Conservation (phyloP, 2,329 filamentous ascomycete genomes). For the Zasmidium angulare region DNA sequence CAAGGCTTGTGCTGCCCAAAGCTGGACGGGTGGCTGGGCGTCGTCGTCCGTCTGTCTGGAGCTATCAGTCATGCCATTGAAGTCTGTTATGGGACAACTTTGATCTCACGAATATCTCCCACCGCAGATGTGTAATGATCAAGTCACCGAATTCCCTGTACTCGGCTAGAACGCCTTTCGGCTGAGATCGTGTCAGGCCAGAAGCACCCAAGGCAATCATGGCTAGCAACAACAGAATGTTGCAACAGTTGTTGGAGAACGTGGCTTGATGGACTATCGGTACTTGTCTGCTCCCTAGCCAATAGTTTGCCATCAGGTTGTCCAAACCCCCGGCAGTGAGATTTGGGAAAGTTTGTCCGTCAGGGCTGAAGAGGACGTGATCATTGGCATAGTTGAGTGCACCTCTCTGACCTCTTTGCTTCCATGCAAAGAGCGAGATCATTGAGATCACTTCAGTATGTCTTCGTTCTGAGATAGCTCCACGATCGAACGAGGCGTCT, state of each 20-base stretch:
- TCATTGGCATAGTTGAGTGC: neutral
- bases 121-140: slow-evolving; percentile 82
- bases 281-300: slow-evolving; percentile 86
- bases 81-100: neutral
- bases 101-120: slow-evolving; percentile 73
- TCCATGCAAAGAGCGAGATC: slow-evolving; percentile 10
- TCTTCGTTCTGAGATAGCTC: slow-evolving; percentile 10
- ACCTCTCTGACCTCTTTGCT: slow-evolving; percentile 9
- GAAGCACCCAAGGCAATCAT: slow-evolving; percentile 90
- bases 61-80: neutral
- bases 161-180: slow-evolving; percentile 68
- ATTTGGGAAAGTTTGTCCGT: slow-evolving; percentile 36
- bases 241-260: slow-evolving; percentile 79
- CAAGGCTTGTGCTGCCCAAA: slow-evolving; percentile 77
- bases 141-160: slow-evolving; percentile 82
- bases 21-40: slow-evolving; percentile 82
- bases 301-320: slow-evolving; percentile 84
- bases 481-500: neutral
- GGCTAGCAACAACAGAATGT: slow-evolving; percentile 74
- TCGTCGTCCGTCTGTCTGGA: slow-evolving; percentile 34
- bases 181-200: slow-evolving; percentile 77
- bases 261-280: slow-evolving; percentile 91
- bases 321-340: slow-evolving; percentile 91
- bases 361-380: neutral
- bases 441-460: slow-evolving; percentile 7